These are phyloP conservation scores for Rosa lucieae DNA, from an alignment of 306 rosid genomes.

Conservation along the genomic window DNA sequence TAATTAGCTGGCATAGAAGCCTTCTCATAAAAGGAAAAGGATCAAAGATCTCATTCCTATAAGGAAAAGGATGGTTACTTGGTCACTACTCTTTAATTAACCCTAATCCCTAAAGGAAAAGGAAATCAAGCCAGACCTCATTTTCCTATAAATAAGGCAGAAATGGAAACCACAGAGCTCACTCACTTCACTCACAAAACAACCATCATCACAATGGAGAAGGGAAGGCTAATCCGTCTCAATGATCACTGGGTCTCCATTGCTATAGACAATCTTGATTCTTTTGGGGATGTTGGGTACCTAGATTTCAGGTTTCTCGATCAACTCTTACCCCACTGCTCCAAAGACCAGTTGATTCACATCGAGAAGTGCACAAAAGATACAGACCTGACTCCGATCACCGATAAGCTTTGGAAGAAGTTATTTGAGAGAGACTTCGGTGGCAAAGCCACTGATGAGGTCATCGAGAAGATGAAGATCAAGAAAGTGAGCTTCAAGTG, in stretches of 20 bases:
- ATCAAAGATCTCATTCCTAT: too few relatives aligned
- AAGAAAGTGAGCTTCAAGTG: background rate
- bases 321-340: background rate
- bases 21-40: too few relatives aligned
- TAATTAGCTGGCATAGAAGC: too few relatives aligned
- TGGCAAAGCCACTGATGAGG: background rate
- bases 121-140: background rate
- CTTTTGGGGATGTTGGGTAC: background rate
- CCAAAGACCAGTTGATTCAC: background rate
- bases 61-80: background rate
- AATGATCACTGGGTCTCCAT: background rate
- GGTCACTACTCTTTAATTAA: background rate
- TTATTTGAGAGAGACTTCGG: background rate
- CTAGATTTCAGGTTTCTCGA: background rate
- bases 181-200: background rate
- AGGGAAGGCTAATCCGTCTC: background rate
- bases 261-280: background rate
- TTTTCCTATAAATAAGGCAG: too few relatives aligned
- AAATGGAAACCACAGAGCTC: too few relatives aligned
- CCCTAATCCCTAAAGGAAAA: background rate
- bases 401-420: background rate
- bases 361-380: background rate
- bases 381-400: background rate
- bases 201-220: background rate
- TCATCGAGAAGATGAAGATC: background rate